Evolutionary conservation across 148 eudicot genomes (phyloP).

Genomic region (Cornus kousa): DNA sequence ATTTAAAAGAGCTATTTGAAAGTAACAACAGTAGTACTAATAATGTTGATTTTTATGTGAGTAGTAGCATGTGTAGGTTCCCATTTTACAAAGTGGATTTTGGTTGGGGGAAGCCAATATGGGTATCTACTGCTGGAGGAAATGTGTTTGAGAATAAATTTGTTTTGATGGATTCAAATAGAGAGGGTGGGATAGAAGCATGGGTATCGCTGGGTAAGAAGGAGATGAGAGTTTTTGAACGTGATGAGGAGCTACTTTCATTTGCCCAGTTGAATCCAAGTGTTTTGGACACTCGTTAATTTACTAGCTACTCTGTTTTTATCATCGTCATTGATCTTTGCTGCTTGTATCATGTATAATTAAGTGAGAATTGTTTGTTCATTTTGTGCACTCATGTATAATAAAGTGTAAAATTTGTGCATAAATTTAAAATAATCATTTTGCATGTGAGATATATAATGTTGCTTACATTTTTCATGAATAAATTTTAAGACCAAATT

Average conservation of each 20-base stretch:
- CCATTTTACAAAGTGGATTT: not conserved
- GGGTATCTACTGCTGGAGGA: not conserved
- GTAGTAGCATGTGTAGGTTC: not conserved
- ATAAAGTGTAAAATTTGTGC: too few relatives aligned
- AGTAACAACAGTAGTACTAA: not conserved
- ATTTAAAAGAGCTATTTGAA: not conserved
- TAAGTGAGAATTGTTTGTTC: too few relatives aligned
- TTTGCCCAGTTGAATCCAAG: not conserved
- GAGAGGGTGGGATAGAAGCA: not conserved
- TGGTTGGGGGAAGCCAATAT: not conserved
- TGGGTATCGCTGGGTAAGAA: not conserved
- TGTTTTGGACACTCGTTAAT: too few relatives aligned
- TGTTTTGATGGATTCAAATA: not conserved
- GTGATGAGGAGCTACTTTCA: not conserved
- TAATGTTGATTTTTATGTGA: not conserved
- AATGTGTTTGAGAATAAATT: not conserved
- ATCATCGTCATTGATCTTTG: too few relatives aligned
- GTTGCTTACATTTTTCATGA: too few relatives aligned
- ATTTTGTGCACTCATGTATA: too few relatives aligned
- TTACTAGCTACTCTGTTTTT: too few relatives aligned
- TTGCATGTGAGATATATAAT: too few relatives aligned
- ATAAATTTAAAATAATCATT: too few relatives aligned
- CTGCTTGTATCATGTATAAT: too few relatives aligned
- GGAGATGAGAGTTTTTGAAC: conserved; percentile 2
- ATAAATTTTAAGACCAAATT: too few relatives aligned